Evolutionary conservation across 345 rosid species (phyloP).

Genomic region (Gossypium ekmanianum): DNA sequence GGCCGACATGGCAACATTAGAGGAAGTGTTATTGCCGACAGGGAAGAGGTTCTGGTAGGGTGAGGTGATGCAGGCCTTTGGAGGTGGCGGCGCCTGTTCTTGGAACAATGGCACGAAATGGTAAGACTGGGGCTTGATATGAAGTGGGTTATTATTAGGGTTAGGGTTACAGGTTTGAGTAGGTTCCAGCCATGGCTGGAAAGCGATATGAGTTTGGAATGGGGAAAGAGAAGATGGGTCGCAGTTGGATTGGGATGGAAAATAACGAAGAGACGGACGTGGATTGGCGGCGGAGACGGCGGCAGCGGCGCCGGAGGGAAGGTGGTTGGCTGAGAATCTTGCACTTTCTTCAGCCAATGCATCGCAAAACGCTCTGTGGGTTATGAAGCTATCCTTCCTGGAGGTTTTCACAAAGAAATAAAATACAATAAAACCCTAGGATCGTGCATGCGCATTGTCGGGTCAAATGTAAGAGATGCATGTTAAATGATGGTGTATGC

Average conservation of each 20-base stretch:
- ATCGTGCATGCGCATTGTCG: conserved; percentile 24
- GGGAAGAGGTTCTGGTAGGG: conserved; percentile 37
- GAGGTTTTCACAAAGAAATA: neutral
- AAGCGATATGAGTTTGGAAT: conserved; percentile 24
- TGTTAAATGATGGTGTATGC: conserved; percentile 25
- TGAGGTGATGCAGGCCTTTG: conserved; percentile 19
- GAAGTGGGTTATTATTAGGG: conserved; percentile 22
- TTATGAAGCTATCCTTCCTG: conserved; percentile 96
- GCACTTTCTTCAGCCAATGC: conserved; percentile 92
- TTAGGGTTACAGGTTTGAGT: conserved; percentile 43
- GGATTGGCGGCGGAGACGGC: neutral
- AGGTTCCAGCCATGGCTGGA: conserved; percentile 24
- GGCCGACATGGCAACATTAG: conserved; percentile 30
- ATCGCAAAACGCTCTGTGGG: conserved; percentile 91
- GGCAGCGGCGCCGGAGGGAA: neutral
- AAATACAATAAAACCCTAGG: conserved; percentile 8
- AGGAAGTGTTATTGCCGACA: conserved; percentile 14
- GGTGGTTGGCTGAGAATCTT: conserved; percentile 48
- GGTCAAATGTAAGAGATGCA: conserved; percentile 32
- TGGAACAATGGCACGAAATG: conserved; percentile 32
- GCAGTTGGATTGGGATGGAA: neutral
- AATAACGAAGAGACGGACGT: conserved; percentile 15
- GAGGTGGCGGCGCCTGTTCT: conserved; percentile 14
- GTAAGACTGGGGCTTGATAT: conserved; percentile 40
- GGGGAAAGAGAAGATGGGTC: conserved; percentile 28